These are phyloP conservation scores for Podila epicladia DNA, from an alignment of 192 early-diverging fungal species.

Conservation along the genomic window DNA sequence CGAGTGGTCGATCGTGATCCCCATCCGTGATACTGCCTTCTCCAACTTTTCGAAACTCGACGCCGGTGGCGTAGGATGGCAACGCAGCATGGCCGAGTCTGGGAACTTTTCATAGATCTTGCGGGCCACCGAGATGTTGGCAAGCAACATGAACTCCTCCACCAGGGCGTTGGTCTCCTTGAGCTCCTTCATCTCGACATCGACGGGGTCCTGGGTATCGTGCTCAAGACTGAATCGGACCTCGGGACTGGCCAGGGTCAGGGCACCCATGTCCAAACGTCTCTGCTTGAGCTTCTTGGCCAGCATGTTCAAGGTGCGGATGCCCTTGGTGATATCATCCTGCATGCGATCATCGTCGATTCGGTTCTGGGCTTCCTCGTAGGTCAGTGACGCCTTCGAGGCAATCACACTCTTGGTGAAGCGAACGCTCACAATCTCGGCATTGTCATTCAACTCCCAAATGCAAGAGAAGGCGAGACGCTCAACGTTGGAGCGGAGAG, in stretches of 20 bases:
- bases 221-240: constrained; percentile 93
- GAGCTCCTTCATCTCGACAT: constrained; percentile 87
- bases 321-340: constrained; percentile 77
- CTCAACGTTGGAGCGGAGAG: constrained; percentile 87
- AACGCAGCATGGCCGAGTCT: constrained; percentile 81
- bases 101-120: constrained; percentile 85
- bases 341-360: constrained; percentile 75
- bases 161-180: constrained; percentile 94
- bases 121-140: constrained; percentile 95
- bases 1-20: constrained; percentile 69
- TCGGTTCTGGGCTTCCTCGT: constrained; percentile 92
- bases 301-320: constrained; percentile 78
- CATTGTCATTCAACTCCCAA: constrained; percentile 74
- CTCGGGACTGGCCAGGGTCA: constrained; percentile 92
- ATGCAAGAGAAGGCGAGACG: constrained; percentile 93
- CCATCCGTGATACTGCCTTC: constrained; percentile 68
- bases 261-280: constrained; percentile 85
- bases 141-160: constrained; percentile 98
- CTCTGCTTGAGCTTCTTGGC: constrained; percentile 84
- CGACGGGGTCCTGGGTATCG: constrained; percentile 90
- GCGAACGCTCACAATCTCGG: constrained; percentile 75
- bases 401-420: constrained; percentile 92
- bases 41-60: constrained; percentile 62
- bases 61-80: constrained; percentile 66
- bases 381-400: constrained; percentile 92